phyloP scores from a whole-genome alignment of 495 filamentous ascomycete species.

The Chaetomium cochliodes region DNA sequence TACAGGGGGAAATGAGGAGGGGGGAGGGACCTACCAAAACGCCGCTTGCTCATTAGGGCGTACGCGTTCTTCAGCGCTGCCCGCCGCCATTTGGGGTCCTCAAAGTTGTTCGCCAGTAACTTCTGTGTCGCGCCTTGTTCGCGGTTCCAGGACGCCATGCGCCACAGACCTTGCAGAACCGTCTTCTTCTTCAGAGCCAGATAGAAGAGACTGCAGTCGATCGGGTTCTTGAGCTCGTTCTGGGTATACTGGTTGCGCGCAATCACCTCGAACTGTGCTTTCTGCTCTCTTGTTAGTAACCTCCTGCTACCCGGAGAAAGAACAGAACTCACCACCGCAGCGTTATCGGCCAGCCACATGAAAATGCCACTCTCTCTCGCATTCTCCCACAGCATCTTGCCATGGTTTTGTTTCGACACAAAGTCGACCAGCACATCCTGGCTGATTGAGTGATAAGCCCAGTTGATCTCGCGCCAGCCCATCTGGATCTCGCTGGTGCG shows the following conservation, averaged over 20 bases:
- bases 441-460: slow-evolving; percentile 87
- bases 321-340: slow-evolving; percentile 63
- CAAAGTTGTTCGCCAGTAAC: slow-evolving; percentile 84
- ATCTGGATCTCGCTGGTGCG: slow-evolving; percentile 65
- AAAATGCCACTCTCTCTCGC: slow-evolving; percentile 87
- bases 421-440: slow-evolving; percentile 92
- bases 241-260: slow-evolving; percentile 93
- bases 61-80: slow-evolving; percentile 96
- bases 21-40: slow-evolving; percentile 66
- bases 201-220: slow-evolving; percentile 93
- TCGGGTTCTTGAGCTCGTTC: slow-evolving; percentile 80
- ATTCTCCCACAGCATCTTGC: slow-evolving; percentile 75
- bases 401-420: slow-evolving; percentile 76
- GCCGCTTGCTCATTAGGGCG: slow-evolving; percentile 85
- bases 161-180: slow-evolving; percentile 88
- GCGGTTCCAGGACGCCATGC: slow-evolving; percentile 87
- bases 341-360: slow-evolving; percentile 84
- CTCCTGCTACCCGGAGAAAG: neutral
- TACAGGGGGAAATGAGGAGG: neutral
- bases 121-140: slow-evolving; percentile 77
- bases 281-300: slow-evolving; percentile 44
- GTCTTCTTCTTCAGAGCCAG: slow-evolving; percentile 89
- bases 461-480: slow-evolving; percentile 90
- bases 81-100: slow-evolving; percentile 80
- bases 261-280: slow-evolving; percentile 78